A percentile compares a stretch with the other conserved stretches of the same genome.
Conservation (phyloP, 176 grass and related monocot species). For the Calamus simplicifolius region DNA sequence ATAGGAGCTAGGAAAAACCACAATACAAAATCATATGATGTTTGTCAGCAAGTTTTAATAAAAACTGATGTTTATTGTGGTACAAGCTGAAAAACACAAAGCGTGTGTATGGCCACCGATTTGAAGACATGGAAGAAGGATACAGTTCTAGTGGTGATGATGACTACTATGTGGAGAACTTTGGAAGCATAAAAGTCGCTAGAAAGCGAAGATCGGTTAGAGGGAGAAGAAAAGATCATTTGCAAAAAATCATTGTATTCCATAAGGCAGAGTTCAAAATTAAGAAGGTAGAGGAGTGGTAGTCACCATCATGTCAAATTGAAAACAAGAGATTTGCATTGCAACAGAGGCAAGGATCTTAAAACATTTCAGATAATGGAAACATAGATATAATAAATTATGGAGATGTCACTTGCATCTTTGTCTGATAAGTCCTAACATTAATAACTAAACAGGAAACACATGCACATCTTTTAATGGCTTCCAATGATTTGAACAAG, state of each 20-base stretch:
- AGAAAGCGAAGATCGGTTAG: neutral
- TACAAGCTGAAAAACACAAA: conserved; percentile 27
- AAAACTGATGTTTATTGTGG: conserved; percentile 10
- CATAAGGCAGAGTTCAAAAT: neutral
- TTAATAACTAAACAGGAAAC: too few species aligned
- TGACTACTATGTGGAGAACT: neutral
- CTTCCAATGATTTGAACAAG: too few species aligned
- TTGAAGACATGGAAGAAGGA: conserved; percentile 13
- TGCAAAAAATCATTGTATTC: neutral
- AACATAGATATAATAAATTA: too few species aligned
- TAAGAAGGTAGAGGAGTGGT: neutral
- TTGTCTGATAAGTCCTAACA: too few species aligned
- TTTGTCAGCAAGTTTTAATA: too few species aligned
- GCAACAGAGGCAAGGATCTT: neutral
- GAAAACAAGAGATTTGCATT: conserved; percentile 11
- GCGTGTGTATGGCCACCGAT: conserved; percentile 16
- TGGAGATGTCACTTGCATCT: too few species aligned
- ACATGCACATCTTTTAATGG: too few species aligned
- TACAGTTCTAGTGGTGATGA: neutral
- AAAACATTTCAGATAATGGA: neutral
- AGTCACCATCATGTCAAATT: conserved; percentile 10
- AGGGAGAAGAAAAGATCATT: conserved; percentile 8
- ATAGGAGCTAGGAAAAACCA: too few species aligned
- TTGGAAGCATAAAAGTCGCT: neutral
- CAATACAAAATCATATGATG: too few species aligned